These are phyloP conservation scores for Perilla frutescens DNA, from an alignment of 257 asterid genomes.

Conservation along the genomic window DNA sequence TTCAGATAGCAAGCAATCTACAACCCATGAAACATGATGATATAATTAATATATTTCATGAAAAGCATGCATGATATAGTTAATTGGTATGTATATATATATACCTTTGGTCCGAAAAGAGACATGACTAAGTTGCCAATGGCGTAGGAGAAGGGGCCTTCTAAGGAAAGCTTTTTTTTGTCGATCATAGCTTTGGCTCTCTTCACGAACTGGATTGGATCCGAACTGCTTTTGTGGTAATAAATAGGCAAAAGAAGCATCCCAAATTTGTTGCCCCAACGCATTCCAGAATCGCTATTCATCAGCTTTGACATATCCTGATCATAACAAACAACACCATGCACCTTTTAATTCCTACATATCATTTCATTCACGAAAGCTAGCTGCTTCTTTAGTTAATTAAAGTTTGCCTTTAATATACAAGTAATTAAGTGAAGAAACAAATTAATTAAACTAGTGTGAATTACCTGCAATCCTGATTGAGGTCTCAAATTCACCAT, in stretches of 20 bases:
- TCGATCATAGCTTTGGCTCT: conserved; percentile 83
- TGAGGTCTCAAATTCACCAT: conserved; percentile 81
- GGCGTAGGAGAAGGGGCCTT: conserved; percentile 70
- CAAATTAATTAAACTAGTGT: too few relatives aligned
- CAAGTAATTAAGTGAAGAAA: neutral
- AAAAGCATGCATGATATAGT: neutral
- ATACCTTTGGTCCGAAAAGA: conserved; percentile 71
- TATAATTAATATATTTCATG: neutral
- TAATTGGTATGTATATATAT: too few relatives aligned
- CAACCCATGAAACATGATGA: neutral
- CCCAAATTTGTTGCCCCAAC: conserved; percentile 87
- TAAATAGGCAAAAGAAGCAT: conserved; percentile 71
- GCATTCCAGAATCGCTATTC: conserved; percentile 37
- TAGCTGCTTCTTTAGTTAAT: too few relatives aligned
- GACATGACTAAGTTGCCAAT: conserved; percentile 63
- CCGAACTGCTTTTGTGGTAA: conserved; percentile 48
- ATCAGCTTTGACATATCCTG: conserved; percentile 65
- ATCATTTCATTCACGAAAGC: too few relatives aligned
- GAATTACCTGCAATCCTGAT: conserved; percentile 65
- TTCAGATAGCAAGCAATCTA: conserved; percentile 65
- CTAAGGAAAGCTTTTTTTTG: conserved; percentile 83
- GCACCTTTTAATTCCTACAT: too few relatives aligned
- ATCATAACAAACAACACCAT: neutral
- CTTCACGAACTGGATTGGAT: conserved; percentile 69
- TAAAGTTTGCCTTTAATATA: too few relatives aligned